phyloP scores from a whole-genome alignment of 345 rosid species.

The Schrenkiella parvula region DNA sequence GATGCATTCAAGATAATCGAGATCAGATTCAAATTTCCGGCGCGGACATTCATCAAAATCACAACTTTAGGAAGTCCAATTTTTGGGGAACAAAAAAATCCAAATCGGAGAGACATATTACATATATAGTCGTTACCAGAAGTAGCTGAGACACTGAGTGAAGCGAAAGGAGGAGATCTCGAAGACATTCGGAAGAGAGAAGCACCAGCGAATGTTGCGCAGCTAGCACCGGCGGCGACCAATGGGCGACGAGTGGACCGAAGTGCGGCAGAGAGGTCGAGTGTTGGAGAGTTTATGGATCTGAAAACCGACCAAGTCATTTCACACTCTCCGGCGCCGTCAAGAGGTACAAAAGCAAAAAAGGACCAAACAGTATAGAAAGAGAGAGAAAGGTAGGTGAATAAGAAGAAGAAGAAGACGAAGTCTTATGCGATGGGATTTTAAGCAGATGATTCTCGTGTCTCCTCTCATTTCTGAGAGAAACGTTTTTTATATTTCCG shows the following conservation, averaged over 20 bases:
- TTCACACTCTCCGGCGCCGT: constrained; percentile 25
- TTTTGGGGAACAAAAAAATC: not conserved
- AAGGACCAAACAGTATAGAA: not conserved
- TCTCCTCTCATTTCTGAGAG: not conserved
- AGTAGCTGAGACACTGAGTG: constrained; percentile 32
- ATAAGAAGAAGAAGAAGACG: constrained; percentile 17
- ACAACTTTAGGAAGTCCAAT: not conserved
- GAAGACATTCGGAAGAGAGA: constrained; percentile 34
- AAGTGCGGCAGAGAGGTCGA: constrained; percentile 29
- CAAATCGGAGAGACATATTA: constrained; percentile 5
- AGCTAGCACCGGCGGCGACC: constrained; percentile 32
- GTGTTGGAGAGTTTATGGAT: constrained; percentile 27
- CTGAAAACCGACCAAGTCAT: constrained; percentile 35
- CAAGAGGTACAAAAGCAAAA: not conserved
- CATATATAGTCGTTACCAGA: constrained; percentile 6
- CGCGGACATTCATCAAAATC: constrained; percentile 13
- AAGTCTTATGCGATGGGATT: constrained; percentile 11
- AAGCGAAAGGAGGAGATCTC: constrained; percentile 37
- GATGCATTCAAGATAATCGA: not conserved
- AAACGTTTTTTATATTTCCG: constrained; percentile 15
- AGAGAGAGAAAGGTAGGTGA: constrained; percentile 28
- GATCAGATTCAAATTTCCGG: not conserved
- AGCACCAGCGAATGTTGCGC: constrained; percentile 30
- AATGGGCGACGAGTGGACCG: constrained; percentile 30
- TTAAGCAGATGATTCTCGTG: constrained; percentile 39